These are phyloP conservation scores for Colletotrichum sp. DNA, from an alignment of 2,329 filamentous ascomycete genomes.

Conservation along the genomic window DNA sequence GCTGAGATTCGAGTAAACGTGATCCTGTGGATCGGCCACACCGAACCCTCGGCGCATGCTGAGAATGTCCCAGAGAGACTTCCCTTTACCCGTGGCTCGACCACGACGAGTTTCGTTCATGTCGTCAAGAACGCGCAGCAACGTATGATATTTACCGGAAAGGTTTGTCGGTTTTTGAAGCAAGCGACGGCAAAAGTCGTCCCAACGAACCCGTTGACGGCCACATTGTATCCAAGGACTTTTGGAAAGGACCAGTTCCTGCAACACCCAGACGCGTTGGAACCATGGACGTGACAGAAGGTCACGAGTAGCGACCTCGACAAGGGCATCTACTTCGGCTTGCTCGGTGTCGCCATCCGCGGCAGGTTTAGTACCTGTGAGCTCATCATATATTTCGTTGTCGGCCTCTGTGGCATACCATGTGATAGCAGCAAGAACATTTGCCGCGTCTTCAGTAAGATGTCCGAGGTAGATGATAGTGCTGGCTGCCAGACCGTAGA, in stretches of 20 bases:
- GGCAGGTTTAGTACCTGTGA: too few relatives aligned
- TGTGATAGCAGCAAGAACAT: neutral
- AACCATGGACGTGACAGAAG: neutral
- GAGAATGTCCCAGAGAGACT: too few relatives aligned
- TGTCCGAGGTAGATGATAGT: slow-evolving; percentile 7
- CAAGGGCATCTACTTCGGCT: too few relatives aligned
- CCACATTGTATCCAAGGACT: slow-evolving; percentile 28
- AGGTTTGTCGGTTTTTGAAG: fast-evolving
- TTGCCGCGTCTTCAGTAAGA: neutral
- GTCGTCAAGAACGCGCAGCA: fast-evolving
- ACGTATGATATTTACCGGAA: fast-evolving
- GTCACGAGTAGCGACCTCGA: neutral
- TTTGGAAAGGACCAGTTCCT: slow-evolving; percentile 30
- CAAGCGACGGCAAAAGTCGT: too few relatives aligned
- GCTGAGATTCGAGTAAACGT: fast-evolving
- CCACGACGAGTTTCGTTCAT: too few relatives aligned
- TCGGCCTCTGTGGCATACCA: neutral
- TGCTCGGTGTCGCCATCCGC: too few relatives aligned
- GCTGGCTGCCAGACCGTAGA: slow-evolving; percentile 26
- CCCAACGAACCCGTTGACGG: neutral
- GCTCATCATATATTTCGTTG: neutral
- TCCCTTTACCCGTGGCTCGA: fast-evolving
- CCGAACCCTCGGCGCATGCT: too few relatives aligned
- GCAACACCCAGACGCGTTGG: slow-evolving; percentile 25
- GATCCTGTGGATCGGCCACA: too few relatives aligned